Evolutionary conservation across 768 basidiomycete genomes (phyloP), one percentile per base, ranked within the genome.

Genomic region (Porpolomopsis calyptriformis): DNA sequence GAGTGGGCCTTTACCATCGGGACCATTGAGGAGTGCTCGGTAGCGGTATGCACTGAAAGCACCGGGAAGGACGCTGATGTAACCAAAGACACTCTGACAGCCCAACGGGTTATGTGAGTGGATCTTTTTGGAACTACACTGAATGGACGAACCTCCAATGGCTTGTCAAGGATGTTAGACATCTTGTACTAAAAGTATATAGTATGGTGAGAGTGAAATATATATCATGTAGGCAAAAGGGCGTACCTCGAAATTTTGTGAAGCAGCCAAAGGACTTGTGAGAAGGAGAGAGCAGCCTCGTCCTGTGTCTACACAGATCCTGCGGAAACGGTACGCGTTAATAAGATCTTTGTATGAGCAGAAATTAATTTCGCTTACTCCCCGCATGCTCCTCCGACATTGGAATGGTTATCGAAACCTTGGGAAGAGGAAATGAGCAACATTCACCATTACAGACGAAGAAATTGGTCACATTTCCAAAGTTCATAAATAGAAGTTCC

Each of bases 131-230:
- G n/a, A n/a, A n/a, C n/a, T n/a, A n/a, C n/a, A n/a, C n/a, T n/a
- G n/a, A n/a, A n/a, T n/a, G n/a, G n/a, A n/a, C n/a, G n/a, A n/a
- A n/a, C 71, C 77, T 97, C 93, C 43, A 92, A 74, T 1, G 93
- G 92, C 62, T 97, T 97, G 62, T 97, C 93, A 27, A 97, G 77
- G 52, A 94, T 87, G 57, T 96, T 92, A 20, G 89, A 90, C 82
- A 88, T 89, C 69, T 94, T 94, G 69, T 94, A 93, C 79, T 82
- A 48, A 34, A 52, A 26, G 45, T 41, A 45, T 35, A 52, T 11
- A 20, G 22, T 20, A 26, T 14, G 12, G 14, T 10, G 44, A 16
- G 11, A 45, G 39, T 31, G 49, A 23, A 47, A 12, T 12, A 25
- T 11, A 39, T 3, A 25, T 16, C 23, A 8, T n/a, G 11, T 9